Evolutionary conservation across 176 grass and related monocot genomes (phyloP).

Genomic region (Eleusine coracana): DNA sequence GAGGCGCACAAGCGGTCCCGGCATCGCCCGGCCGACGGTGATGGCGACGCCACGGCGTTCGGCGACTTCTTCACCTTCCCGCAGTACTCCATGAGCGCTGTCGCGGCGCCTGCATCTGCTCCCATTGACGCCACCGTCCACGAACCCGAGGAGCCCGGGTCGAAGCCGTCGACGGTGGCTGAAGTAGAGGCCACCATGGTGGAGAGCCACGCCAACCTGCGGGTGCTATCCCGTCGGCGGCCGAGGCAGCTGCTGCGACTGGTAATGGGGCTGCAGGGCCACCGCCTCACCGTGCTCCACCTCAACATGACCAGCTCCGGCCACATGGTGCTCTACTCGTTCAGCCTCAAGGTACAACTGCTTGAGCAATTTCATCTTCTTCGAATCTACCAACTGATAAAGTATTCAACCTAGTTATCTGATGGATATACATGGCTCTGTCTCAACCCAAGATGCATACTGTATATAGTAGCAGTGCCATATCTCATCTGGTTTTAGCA

Average conservation of each 20-base stretch:
- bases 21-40: not conserved
- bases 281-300: constrained; percentile 70
- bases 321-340: constrained; percentile 73
- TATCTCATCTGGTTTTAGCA: constrained; percentile 40
- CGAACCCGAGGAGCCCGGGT: constrained; percentile 22
- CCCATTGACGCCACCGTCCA: not conserved
- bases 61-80: constrained; percentile 76
- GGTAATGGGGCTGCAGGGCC: constrained; percentile 55
- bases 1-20: constrained; percentile 47
- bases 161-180: constrained; percentile 58
- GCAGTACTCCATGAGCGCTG: constrained; percentile 55
- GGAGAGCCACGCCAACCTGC: constrained; percentile 77
- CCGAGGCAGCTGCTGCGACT: constrained; percentile 71
- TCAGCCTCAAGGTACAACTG: constrained; percentile 76
- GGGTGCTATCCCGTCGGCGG: constrained; percentile 55
- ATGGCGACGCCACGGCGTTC: constrained; percentile 38
- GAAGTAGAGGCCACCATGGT: constrained; percentile 87
- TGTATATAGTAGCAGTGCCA: constrained; percentile 5
- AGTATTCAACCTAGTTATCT: constrained; percentile 13
- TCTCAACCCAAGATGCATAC: constrained; percentile 21
- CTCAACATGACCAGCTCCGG: constrained; percentile 70
- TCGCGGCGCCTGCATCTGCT: constrained; percentile 5
- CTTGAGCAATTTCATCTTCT: not conserved
- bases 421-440: constrained; percentile 26
- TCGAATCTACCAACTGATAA: constrained; percentile 15